Conservation (phyloP, 2,329 filamentous ascomycete species). For the Ophiocordyceps sinensis region DNA sequence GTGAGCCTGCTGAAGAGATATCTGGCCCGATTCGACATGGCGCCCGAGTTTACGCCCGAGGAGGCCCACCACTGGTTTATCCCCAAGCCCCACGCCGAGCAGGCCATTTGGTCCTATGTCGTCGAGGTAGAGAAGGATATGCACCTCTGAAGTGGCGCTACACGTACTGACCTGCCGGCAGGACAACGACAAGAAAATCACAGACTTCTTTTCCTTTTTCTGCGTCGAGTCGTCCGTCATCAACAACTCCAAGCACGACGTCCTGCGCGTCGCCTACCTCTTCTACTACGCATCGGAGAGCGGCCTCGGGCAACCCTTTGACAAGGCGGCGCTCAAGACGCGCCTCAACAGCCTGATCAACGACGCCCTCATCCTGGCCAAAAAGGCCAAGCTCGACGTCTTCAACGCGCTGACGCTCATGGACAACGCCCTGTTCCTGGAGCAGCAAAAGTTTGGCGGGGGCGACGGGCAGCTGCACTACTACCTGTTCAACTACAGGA, state of each 20-base stretch:
- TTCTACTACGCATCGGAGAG: slow-evolving; percentile 91
- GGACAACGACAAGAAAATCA: slow-evolving; percentile 62
- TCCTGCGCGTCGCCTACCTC: slow-evolving; percentile 81
- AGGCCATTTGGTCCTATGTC: slow-evolving; percentile 88
- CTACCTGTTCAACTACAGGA: slow-evolving; percentile 95
- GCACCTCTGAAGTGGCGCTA: neutral
- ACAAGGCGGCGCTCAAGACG: slow-evolving; percentile 51
- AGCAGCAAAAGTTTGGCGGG: slow-evolving; percentile 85
- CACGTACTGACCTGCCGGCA: slow-evolving; percentile 7
- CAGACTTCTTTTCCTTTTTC: slow-evolving; percentile 97
- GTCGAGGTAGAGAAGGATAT: slow-evolving; percentile 46
- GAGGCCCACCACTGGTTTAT: slow-evolving; percentile 86
- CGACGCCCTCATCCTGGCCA: slow-evolving; percentile 79
- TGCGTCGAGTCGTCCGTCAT: slow-evolving; percentile 87
- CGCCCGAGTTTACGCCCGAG: slow-evolving; percentile 63
- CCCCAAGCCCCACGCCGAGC: slow-evolving; percentile 49
- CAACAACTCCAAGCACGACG: slow-evolving; percentile 59
- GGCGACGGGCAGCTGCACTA: slow-evolving; percentile 93
- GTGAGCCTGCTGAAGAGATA: slow-evolving; percentile 63
- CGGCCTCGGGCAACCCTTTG: slow-evolving; percentile 45
- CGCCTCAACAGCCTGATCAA: slow-evolving; percentile 68
- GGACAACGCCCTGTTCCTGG: slow-evolving; percentile 87
- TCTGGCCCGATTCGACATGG: slow-evolving; percentile 66
- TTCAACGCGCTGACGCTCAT: slow-evolving; percentile 91
- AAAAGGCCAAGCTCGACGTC: slow-evolving; percentile 76